Evolutionary conservation across 2,329 filamentous ascomycete genomes (phyloP).

Genomic region (Neurospora crassa): DNA sequence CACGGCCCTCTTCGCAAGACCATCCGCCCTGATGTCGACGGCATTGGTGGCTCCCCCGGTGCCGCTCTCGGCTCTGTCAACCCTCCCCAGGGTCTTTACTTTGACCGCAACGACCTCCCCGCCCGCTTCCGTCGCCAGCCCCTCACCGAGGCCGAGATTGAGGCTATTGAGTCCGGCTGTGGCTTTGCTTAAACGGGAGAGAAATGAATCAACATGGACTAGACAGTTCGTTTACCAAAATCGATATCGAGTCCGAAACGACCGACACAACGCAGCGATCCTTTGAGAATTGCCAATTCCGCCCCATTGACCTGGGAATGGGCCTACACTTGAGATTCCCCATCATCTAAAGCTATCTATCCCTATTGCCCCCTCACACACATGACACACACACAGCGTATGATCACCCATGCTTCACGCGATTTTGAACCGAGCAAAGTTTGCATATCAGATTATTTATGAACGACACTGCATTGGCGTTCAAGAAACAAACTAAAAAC

Average conservation of each 20-base stretch:
- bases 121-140: constrained; percentile 67
- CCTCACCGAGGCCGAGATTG: constrained; percentile 77
- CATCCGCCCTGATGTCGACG: constrained; percentile 29
- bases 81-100: constrained; percentile 65
- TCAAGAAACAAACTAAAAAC: not conserved
- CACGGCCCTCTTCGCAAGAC: constrained; percentile 63
- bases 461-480: not conserved
- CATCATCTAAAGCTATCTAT: not conserved
- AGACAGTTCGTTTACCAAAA: not conserved
- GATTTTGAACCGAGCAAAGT: not conserved
- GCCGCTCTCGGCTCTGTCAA: constrained; percentile 62
- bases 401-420: not conserved
- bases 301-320: not conserved
- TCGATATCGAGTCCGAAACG: not conserved
- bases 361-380: not conserved
- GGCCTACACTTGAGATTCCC: not conserved
- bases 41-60: constrained; percentile 55
- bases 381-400: not conserved
- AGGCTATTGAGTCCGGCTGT: constrained; percentile 89
- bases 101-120: constrained; percentile 84
- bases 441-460: not conserved
- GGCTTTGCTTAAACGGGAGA: constrained; percentile 38
- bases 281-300: not conserved
- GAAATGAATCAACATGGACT: not conserved
- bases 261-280: not conserved